Evolutionary conservation across 2,329 filamentous ascomycete genomes (phyloP).

Genomic region (Piedraia hortae): DNA sequence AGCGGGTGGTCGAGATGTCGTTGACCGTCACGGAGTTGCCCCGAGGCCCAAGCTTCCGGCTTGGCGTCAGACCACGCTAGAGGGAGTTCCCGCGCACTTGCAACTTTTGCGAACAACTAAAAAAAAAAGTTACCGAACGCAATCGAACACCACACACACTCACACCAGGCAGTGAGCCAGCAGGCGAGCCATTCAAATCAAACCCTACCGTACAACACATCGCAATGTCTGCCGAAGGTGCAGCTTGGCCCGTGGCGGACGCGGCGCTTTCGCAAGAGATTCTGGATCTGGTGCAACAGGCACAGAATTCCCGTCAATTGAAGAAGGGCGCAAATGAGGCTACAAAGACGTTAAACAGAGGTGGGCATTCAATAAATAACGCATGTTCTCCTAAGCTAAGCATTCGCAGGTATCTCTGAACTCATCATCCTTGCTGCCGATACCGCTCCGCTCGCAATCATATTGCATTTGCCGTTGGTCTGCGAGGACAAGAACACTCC

Average conservation of each 20-base stretch:
- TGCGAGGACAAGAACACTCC: conserved; percentile 52
- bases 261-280: conserved; percentile 22
- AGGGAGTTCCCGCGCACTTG: too few relatives aligned
- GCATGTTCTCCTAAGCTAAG: conserved; percentile 33
- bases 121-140: too few relatives aligned
- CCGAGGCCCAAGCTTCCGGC: too few relatives aligned
- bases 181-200: too few relatives aligned
- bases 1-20: too few relatives aligned
- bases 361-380: conserved; percentile 1
- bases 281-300: conserved; percentile 36
- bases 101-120: too few relatives aligned
- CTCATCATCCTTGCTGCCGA: conserved; percentile 75
- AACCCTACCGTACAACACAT: too few relatives aligned
- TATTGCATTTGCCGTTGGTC: conserved; percentile 69
- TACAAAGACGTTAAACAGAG: conserved; percentile 1
- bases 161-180: too few relatives aligned
- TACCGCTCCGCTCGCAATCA: conserved; percentile 60
- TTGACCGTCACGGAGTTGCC: too few relatives aligned
- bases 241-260: conserved; percentile 16
- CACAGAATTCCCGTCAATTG: conserved; percentile 30
- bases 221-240: conserved; percentile 25
- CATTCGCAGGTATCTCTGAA: conserved; percentile 76
- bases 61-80: too few relatives aligned
- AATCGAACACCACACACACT: too few relatives aligned
- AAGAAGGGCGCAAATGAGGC: conserved; percentile 69